Evolutionary conservation across 345 rosid species (phyloP).

Genomic region (Linum trigynum): DNA sequence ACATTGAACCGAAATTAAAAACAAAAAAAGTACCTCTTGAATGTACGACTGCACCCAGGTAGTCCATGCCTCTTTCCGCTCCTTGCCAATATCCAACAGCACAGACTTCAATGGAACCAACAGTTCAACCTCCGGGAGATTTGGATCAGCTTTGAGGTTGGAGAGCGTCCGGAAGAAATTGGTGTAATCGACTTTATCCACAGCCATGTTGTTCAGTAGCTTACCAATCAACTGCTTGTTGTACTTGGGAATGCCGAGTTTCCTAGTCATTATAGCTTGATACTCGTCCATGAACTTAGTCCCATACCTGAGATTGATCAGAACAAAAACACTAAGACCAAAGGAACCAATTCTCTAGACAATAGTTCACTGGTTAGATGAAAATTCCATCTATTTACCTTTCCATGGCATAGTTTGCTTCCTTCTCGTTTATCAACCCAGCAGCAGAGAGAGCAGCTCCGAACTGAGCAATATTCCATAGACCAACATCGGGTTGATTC

Average conservation of each 20-base stretch:
- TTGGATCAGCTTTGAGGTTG: conserved; percentile 61
- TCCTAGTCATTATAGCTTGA: conserved; percentile 78
- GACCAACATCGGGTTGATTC: conserved; percentile 90
- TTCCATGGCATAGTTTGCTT: conserved; percentile 84
- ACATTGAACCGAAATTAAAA: not conserved
- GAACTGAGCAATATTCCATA: conserved; percentile 91
- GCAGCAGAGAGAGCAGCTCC: conserved; percentile 59
- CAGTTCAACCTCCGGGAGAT: conserved; percentile 51
- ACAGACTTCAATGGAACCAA: conserved; percentile 74
- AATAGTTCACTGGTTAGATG: not conserved
- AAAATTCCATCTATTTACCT: conserved; percentile 34
- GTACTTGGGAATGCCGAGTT: conserved; percentile 88
- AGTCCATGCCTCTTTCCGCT: conserved; percentile 91
- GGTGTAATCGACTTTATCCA: conserved; percentile 96
- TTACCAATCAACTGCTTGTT: conserved; percentile 73
- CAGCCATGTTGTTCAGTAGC: conserved; percentile 88
- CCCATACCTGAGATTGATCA: conserved; percentile 52
- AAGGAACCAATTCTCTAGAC: not conserved
- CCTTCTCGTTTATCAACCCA: conserved; percentile 67
- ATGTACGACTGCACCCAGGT: conserved; percentile 74
- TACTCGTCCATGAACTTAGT: conserved; percentile 93
- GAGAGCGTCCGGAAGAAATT: conserved; percentile 82
- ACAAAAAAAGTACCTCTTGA: conserved; percentile 57
- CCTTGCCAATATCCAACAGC: conserved; percentile 87
- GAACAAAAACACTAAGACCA: not conserved